Evolutionary conservation across 2,329 filamentous ascomycete genomes (phyloP), one percentile per base, ranked within the genome.

Genomic region (Talaromyces sp.): DNA sequence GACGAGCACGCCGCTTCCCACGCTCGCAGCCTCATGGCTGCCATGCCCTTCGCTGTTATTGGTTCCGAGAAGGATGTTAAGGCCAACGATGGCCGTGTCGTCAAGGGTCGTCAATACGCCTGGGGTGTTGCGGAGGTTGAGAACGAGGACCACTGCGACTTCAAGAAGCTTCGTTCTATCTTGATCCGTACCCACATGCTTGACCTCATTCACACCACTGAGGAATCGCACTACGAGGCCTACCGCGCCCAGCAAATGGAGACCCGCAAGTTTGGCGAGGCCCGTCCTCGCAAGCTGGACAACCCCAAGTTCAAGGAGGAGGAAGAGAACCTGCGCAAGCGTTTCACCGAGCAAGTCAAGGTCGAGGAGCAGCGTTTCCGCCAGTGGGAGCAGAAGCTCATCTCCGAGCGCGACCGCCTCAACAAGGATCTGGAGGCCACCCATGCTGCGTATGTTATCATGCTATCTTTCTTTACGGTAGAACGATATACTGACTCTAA

Each of bases 301-400:
- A 99, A 99, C 83, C 94, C 94, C 80, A 99, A 99, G 83, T 99
- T 97, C 86, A 99, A 99, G 86, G 94, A 99, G 77, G 94, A 99
- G 79, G 94, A 99, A 75, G 94, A 99, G 83, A 90, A 90, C 58
- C 86, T 99, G 63, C 88, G 94, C 79, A 99, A 99, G 87, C 87
- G 95, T 67, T 99, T 99, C 80, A 99, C 94, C 66, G 94, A 99
- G 82, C 94, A 99, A 78, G 94, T 99, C 82, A 99, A 99, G 90
- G 90, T 99, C 70, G 95, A 99, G 82, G 94, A 99, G 81, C 91
- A 96, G 81, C 87, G 94, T 64, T 99, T 99, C 87, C 87, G 95
- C 77, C 89, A 96, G 80, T 99, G 94, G 94, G 94, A 99, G 82
- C 94, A 99, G 86, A 97, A 97, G 86, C 90, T 99, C 75, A 99